These are phyloP conservation scores for Erythrophleum ivorense DNA, from an alignment of 331 rosid genomes.

Conservation along the genomic window DNA sequence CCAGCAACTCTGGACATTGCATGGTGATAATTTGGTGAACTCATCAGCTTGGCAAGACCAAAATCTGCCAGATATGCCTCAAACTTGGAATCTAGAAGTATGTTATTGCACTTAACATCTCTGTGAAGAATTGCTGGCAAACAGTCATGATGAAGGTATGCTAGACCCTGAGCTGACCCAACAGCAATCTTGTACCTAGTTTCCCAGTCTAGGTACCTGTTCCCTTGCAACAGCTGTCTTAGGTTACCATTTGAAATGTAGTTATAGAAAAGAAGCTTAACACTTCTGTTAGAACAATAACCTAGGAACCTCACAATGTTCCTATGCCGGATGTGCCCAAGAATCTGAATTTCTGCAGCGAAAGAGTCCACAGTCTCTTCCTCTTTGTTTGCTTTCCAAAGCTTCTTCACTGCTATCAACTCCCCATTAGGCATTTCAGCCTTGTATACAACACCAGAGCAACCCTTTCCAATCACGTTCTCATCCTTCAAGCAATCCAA, in stretches of 20 bases:
- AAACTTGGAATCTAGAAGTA: constrained; percentile 67
- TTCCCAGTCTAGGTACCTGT: constrained; percentile 75
- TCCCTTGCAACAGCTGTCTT: constrained; percentile 66
- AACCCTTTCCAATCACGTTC: constrained; percentile 72
- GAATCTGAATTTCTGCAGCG: constrained; percentile 76
- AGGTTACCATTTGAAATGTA: constrained; percentile 74
- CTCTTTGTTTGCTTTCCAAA: constrained; percentile 69
- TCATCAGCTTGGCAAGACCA: constrained; percentile 75
- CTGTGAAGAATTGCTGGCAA: constrained; percentile 76
- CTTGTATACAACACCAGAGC: constrained; percentile 68
- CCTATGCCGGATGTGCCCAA: constrained; percentile 75
- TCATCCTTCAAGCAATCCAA: constrained; percentile 72
- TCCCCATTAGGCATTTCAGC: constrained; percentile 73
- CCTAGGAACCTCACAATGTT: constrained; percentile 75
- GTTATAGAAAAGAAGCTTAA: constrained; percentile 73
- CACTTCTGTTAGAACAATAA: constrained; percentile 70
- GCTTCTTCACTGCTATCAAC: constrained; percentile 73
- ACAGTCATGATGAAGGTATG: constrained; percentile 79
- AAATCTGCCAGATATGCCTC: constrained; percentile 79
- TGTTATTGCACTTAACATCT: constrained; percentile 80
- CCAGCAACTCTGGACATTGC: constrained; percentile 84
- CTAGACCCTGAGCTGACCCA: constrained; percentile 70
- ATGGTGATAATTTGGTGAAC: constrained; percentile 64
- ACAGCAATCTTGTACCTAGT: constrained; percentile 75
- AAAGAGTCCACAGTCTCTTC: constrained; percentile 66